Evolutionary conservation across 192 early-diverging fungal genomes (phyloP), one percentile per base, ranked within the genome.

Genomic region (Umbelopsis ramanniana): DNA sequence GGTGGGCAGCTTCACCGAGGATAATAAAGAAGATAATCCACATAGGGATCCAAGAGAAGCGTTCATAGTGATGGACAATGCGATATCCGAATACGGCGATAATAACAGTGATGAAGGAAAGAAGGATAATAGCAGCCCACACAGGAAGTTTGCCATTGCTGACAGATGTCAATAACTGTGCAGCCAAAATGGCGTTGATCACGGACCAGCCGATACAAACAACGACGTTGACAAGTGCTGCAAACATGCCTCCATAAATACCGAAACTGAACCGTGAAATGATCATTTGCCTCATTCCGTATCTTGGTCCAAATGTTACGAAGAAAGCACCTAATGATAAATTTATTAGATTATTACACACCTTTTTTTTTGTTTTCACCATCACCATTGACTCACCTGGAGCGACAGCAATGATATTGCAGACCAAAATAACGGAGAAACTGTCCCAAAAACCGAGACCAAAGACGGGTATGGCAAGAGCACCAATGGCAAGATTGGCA

Each of bases 31-130:
- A 60, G 22, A 71, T 71, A 33, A 55, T 57, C 38, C 53, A 50
- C 40, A 57, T 71, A n/a, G 57, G 70, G 14, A 71, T 57, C 70
- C 70, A 71, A 43, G 70, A 53, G 57, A 60, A 71, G 24, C 70
- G 70, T 23, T 71, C 70, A 53, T 57, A 71, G 23, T 71, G 53
- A 29, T 71, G 70, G 17, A 71, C 70, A 7, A 71, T 40, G 40
- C 57, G 53, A 50, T 71, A 71, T 22, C 70, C 70, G 37, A 71
- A 60, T 8, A 71, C 46, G 22, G 53, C 53, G 23, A 71, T 60
- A 17, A 71, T 26, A 1, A 71, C 38, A 11, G 70, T 71, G 21
- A 71, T 29, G n/a, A 71, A 37, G 2, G 70, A 71, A 5, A 71
- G 53, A 46, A 71, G 46, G 54, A 71, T 12, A 26, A 71, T 60